These are phyloP conservation scores for Rhododendron griersonianum DNA, from an alignment of 148 eudicot species.

Conservation along the genomic window DNA sequence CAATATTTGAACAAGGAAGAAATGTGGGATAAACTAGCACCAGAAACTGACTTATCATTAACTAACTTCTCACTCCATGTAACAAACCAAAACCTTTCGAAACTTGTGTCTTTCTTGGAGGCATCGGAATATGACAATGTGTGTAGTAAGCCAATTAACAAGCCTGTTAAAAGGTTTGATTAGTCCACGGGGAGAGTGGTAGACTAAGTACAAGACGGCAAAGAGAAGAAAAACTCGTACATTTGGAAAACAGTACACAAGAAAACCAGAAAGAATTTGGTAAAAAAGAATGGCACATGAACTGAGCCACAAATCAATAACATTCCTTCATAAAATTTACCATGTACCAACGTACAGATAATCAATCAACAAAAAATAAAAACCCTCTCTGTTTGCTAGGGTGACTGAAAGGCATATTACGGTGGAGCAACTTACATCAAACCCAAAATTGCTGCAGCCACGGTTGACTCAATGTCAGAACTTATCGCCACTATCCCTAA, in stretches of 20 bases:
- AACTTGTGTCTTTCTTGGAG: not conserved
- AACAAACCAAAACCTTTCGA: not conserved
- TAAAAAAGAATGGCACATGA: not conserved
- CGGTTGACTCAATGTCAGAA: not conserved
- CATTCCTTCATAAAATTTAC: not conserved
- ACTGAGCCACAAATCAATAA: not conserved
- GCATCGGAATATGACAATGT: not conserved
- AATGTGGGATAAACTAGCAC: not conserved
- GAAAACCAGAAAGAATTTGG: not conserved
- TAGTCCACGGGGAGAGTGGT: not conserved
- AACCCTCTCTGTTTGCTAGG: not conserved
- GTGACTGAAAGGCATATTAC: not conserved
- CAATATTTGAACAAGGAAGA: not conserved
- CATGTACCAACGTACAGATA: not conserved
- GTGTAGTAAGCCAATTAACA: not conserved
- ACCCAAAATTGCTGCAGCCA: constrained; percentile 46
- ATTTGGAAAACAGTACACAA: not conserved
- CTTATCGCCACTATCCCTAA: not conserved
- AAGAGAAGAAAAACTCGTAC: not conserved
- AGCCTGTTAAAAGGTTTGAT: not conserved
- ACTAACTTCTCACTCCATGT: not conserved
- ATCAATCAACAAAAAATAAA: not conserved
- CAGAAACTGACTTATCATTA: not conserved
- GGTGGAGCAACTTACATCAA: constrained; percentile 22
- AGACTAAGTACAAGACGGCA: not conserved